phyloP scores from a whole-genome alignment of 2,329 filamentous ascomycete genomes.

The Onygenales sp. region DNA sequence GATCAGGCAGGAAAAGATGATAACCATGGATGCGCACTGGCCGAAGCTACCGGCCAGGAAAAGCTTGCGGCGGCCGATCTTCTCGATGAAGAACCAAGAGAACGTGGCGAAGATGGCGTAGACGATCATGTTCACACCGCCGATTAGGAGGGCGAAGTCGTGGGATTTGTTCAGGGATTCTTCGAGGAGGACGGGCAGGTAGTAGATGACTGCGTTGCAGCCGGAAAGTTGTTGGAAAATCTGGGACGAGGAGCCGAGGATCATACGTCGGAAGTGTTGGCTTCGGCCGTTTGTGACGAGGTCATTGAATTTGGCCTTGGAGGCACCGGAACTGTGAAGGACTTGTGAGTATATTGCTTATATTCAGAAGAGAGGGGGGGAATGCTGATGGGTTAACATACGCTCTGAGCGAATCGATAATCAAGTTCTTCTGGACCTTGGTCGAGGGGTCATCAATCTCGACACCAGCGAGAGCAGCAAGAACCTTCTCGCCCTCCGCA shows the following conservation, averaged over 20 bases:
- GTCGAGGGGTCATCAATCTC: slow-evolving; percentile 43
- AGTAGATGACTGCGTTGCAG: slow-evolving; percentile 31
- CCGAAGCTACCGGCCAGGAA: slow-evolving; percentile 31
- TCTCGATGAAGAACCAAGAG: slow-evolving; percentile 34
- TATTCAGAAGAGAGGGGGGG: neutral
- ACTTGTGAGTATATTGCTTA: neutral
- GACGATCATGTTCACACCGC: slow-evolving; percentile 34
- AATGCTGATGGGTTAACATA: slow-evolving; percentile 25
- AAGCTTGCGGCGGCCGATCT: slow-evolving; percentile 37
- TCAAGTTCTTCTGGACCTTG: slow-evolving; percentile 18
- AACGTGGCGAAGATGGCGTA: slow-evolving; percentile 14
- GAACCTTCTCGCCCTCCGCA: slow-evolving; percentile 34
- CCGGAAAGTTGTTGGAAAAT: slow-evolving; percentile 36
- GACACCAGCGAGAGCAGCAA: slow-evolving; percentile 36
- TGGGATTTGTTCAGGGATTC: slow-evolving; percentile 30
- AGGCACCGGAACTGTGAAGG: slow-evolving; percentile 31
- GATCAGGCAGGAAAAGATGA: slow-evolving; percentile 31
- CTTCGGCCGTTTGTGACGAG: slow-evolving; percentile 27
- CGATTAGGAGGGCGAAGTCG: slow-evolving; percentile 35
- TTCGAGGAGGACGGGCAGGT: slow-evolving; percentile 31
- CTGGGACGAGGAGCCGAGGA: slow-evolving; percentile 30
- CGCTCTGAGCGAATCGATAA: slow-evolving; percentile 49
- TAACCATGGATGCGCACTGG: slow-evolving; percentile 30
- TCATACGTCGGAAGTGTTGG: slow-evolving; percentile 31
- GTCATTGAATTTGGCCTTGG: slow-evolving; percentile 41